These are phyloP conservation scores for Tilletiaria anomala DNA, from an alignment of 1,284 basidiomycete genomes.

Conservation along the genomic window DNA sequence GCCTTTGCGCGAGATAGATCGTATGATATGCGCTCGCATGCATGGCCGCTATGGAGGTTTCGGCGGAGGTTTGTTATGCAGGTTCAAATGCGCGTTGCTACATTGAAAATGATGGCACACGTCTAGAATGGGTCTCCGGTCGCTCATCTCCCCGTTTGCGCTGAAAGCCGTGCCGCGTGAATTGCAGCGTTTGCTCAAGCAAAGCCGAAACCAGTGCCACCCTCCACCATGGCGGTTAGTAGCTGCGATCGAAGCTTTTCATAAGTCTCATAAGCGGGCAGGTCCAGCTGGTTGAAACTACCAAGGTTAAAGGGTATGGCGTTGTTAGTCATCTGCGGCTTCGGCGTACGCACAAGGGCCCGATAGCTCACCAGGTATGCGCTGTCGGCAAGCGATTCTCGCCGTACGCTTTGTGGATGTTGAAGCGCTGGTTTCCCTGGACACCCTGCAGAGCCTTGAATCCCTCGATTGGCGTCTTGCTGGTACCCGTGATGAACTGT, in stretches of 20 bases:
- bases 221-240: constrained; percentile 36
- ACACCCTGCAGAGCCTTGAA: constrained; percentile 87
- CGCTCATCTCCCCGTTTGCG: not conserved
- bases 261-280: constrained; percentile 38
- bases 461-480: constrained; percentile 81
- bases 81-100: not conserved
- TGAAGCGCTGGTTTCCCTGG: constrained; percentile 86
- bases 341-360: not conserved
- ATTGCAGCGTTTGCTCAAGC: constrained; percentile 10
- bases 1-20: too few species aligned
- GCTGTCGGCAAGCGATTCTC: constrained; percentile 74
- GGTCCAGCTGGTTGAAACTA: constrained; percentile 40
- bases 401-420: constrained; percentile 85
- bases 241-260: constrained; percentile 19
- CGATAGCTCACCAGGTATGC: constrained; percentile 60
- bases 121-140: not conserved
- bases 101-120: not conserved
- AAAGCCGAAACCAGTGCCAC: constrained; percentile 38
- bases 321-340: not conserved
- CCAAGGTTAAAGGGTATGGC: not conserved
- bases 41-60: too few species aligned
- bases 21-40: too few species aligned
- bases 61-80: not conserved
- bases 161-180: not conserved
- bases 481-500: constrained; percentile 85